A percentile compares a stretch with the other conserved stretches of the same genome.
phyloP scores from a whole-genome alignment of 2,329 filamentous ascomycete genomes.

The Calonectria pteridis region DNA sequence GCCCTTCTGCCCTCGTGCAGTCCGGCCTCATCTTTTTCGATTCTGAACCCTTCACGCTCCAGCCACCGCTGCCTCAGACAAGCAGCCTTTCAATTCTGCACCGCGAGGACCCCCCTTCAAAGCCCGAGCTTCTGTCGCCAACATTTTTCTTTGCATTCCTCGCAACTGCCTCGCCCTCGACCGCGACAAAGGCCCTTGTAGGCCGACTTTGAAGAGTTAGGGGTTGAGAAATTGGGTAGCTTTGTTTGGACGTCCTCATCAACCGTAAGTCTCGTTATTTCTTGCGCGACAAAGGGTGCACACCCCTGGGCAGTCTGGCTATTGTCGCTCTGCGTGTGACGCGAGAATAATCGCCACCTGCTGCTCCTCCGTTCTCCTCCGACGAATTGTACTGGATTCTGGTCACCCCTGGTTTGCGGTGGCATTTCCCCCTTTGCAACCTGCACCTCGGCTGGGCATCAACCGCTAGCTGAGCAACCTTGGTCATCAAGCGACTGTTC shows the following conservation, averaged over 20 bases:
- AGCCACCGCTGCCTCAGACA: constrained; percentile 36
- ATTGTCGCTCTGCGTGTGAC: constrained; percentile 1
- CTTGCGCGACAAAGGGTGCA: constrained; percentile 24
- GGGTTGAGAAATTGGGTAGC: constrained; percentile 42
- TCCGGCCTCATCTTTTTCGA: constrained; percentile 23
- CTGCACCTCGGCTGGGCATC: constrained; percentile 5
- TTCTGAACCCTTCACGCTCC: constrained; percentile 28
- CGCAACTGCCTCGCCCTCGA: constrained; percentile 34
- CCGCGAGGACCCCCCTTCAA: constrained; percentile 17
- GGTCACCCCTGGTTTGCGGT: not conserved
- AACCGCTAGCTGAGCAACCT: constrained; percentile 5
- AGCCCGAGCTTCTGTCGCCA: constrained; percentile 28
- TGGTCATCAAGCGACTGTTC: constrained; percentile 16
- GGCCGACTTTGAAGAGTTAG: constrained; percentile 44
- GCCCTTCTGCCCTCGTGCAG: constrained; percentile 6
- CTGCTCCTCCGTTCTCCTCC: not conserved
- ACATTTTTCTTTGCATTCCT: constrained; percentile 19
- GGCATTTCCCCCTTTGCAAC: not conserved
- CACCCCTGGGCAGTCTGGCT: constrained; percentile 20
- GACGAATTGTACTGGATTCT: not conserved
- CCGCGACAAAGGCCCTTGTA: constrained; percentile 37
- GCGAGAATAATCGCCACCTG: constrained; percentile 3
- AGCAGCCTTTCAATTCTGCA: constrained; percentile 41
- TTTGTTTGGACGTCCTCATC: constrained; percentile 36
- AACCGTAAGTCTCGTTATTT: constrained; percentile 42